Percentiles rank a stretch among this genome's conserved stretches.
These are phyloP conservation scores for Mycosphaerelloides madeirae DNA, from an alignment of 2,329 filamentous ascomycete genomes.

Conservation along the genomic window DNA sequence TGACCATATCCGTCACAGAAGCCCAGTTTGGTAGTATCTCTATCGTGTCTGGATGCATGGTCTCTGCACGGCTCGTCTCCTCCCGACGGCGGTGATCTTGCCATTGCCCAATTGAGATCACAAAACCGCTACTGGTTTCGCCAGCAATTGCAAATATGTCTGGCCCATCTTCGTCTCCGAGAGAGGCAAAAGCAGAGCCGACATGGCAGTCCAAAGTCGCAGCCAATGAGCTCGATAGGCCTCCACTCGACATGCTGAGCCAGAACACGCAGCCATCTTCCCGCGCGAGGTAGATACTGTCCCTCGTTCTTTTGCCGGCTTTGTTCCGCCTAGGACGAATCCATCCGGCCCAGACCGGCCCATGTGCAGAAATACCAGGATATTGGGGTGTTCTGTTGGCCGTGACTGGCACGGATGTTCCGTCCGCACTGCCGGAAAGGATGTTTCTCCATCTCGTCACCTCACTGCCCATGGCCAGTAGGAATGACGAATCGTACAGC, in stretches of 20 bases:
- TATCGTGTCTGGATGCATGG: constrained; percentile 41
- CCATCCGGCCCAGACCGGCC: constrained; percentile 70
- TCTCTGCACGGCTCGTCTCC: constrained; percentile 46
- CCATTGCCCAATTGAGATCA: constrained; percentile 28
- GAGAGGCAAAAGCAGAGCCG: constrained; percentile 72
- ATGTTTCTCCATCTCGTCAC: constrained; percentile 38
- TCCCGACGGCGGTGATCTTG: constrained; percentile 24
- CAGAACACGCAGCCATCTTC: constrained; percentile 81
- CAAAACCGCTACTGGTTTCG: constrained; percentile 64
- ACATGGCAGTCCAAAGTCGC: constrained; percentile 69
- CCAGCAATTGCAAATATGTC: constrained; percentile 80
- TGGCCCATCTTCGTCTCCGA: constrained; percentile 56
- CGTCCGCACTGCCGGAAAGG: constrained; percentile 35
- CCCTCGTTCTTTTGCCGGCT: constrained; percentile 58
- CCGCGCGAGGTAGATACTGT: constrained; percentile 78
- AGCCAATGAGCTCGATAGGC: constrained; percentile 50
- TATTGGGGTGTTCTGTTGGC: constrained; percentile 9
- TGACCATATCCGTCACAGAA: constrained; percentile 47
- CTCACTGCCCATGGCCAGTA: constrained; percentile 36
- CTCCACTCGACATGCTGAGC: constrained; percentile 52
- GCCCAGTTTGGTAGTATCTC: constrained; percentile 61
- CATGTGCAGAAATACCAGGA: constrained; percentile 23
- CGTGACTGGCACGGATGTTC: constrained; percentile 1
- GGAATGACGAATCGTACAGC: constrained; percentile 37
- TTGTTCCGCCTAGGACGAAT: constrained; percentile 67